Evolutionary conservation across 306 rosid genomes (phyloP).

Genomic region (Medicago ruthenica): DNA sequence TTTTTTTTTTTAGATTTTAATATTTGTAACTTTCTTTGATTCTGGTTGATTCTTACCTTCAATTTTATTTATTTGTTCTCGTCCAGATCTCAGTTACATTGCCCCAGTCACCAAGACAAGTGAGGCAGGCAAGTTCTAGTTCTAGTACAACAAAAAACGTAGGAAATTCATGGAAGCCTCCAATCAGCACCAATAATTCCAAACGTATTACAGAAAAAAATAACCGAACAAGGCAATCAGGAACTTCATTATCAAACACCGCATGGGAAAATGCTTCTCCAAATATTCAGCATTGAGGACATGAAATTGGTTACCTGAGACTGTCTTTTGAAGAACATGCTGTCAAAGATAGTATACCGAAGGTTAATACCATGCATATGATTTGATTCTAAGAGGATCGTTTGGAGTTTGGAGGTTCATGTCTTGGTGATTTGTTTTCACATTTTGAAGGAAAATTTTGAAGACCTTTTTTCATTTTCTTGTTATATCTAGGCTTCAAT

Average conservation of each 20-base stretch:
- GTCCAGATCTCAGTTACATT: constrained; percentile 53
- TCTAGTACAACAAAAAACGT: constrained; percentile 41
- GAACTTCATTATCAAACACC: constrained; percentile 52
- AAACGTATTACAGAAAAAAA: constrained; percentile 44
- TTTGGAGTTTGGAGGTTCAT: constrained; percentile 13
- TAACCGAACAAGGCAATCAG: constrained; percentile 44
- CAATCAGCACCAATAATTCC: constrained; percentile 45
- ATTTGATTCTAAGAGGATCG: constrained; percentile 14
- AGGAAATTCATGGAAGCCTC: constrained; percentile 57
- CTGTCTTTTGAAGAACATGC: constrained; percentile 25
- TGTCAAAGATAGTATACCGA: background rate
- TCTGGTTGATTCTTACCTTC: constrained; percentile 32
- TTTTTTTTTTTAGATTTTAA: background rate
- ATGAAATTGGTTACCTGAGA: constrained; percentile 27
- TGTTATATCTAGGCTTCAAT: constrained; percentile 21
- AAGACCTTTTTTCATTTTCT: constrained; percentile 13
- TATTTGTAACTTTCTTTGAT: constrained; percentile 13
- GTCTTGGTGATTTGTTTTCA: constrained; percentile 31
- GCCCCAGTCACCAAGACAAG: constrained; percentile 56
- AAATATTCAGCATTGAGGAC: constrained; percentile 62
- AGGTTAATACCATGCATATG: constrained; percentile 24
- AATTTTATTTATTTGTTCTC: background rate
- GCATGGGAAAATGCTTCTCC: constrained; percentile 80
- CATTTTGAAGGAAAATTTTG: constrained; percentile 51
- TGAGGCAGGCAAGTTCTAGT: constrained; percentile 50